Conservation (phyloP, 495 filamentous ascomycete genomes). For the Trichoderma orchidacearum region DNA sequence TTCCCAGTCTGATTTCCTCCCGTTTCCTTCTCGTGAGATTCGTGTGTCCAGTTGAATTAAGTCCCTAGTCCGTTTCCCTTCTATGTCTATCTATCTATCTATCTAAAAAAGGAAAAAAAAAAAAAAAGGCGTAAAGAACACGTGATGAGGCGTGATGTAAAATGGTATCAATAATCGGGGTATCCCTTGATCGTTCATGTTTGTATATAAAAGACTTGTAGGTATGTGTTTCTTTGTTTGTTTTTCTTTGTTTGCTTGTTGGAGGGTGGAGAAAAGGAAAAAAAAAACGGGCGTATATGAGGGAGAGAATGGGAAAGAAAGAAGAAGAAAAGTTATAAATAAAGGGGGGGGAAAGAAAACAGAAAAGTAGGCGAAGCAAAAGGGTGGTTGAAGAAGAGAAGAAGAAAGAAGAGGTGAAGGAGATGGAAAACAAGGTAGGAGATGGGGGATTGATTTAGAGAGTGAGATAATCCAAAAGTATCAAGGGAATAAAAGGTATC, state of each 20-base stretch:
- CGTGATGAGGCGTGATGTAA: too few species aligned
- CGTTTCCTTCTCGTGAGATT: not conserved
- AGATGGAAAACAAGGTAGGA: not conserved
- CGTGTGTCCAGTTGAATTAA: not conserved
- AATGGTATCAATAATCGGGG: not conserved
- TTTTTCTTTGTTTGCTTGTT: slow-evolving; percentile 6
- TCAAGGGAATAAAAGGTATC: not conserved
- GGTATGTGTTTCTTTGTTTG: not conserved
- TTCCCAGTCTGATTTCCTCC: not conserved
- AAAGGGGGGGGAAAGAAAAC: too few species aligned
- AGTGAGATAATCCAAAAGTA: slow-evolving; percentile 6
- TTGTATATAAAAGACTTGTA: not conserved
- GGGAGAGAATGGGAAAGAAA: slow-evolving; percentile 1
- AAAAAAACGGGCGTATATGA: slow-evolving; percentile 1
- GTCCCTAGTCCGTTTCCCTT: not conserved
- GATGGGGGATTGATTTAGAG: not conserved
- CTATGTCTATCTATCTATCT: not conserved
- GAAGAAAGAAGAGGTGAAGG: slow-evolving; percentile 4
- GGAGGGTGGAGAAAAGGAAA: slow-evolving; percentile 6
- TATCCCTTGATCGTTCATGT: not conserved
- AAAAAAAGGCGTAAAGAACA: too few species aligned
- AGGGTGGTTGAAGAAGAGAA: slow-evolving; percentile 5
- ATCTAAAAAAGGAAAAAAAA: not conserved
- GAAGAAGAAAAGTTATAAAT: slow-evolving; percentile 4
- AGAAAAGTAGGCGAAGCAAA: slow-evolving; percentile 5